Conservation (phyloP, 148 eudicot genomes). For the Oxyria digyna region DNA sequence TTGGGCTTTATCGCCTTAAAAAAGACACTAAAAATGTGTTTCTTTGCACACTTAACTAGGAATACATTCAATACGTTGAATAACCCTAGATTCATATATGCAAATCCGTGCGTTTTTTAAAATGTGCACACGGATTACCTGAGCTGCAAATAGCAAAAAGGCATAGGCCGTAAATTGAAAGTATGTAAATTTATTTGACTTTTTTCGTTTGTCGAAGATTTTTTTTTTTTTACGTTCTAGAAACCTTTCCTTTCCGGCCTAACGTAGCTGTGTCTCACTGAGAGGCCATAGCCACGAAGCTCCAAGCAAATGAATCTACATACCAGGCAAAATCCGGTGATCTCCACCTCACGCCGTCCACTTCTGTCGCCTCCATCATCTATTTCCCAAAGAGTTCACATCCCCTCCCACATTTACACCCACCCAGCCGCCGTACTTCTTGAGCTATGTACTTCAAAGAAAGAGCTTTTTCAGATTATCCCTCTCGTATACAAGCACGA, state of each 20-base stretch:
- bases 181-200: no score
- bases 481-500: slow-evolving; percentile 52
- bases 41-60: no score
- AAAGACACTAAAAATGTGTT: no score
- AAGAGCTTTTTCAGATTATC: slow-evolving; percentile 44
- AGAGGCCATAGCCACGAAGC: slow-evolving; percentile 6
- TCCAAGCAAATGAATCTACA: neutral
- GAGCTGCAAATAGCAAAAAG: no score
- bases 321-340: neutral
- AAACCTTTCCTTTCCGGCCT: neutral
- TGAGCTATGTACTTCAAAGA: slow-evolving; percentile 47
- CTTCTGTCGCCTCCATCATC: slow-evolving; percentile 11
- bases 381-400: slow-evolving; percentile 36
- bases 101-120: no score
- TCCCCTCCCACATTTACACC: slow-evolving; percentile 51
- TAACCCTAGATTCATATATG: no score
- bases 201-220: no score
- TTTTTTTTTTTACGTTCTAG: no score
- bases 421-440: slow-evolving; percentile 73
- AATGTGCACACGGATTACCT: no score
- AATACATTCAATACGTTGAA: no score
- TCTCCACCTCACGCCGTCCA: slow-evolving; percentile 6
- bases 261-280: neutral
- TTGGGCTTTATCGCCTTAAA: no score
- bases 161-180: no score